Evolutionary conservation across 2,329 filamentous ascomycete species (phyloP).

Genomic region (Coniochaeta sp.): DNA sequence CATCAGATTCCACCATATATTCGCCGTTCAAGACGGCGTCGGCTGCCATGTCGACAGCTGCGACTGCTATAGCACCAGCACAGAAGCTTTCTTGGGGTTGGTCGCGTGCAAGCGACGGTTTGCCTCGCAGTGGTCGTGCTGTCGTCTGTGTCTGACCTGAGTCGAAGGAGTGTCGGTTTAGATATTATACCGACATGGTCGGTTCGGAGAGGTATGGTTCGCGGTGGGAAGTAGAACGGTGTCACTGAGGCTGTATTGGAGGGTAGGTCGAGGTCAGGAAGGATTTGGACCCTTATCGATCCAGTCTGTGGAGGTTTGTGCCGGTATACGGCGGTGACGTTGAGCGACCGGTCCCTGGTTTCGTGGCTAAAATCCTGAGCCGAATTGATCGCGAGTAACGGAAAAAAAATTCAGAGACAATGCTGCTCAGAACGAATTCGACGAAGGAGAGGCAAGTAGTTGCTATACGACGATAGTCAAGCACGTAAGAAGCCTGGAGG

Average conservation of each 20-base stretch:
- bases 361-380: no score
- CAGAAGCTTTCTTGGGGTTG: background rate
- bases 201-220: background rate
- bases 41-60: background rate
- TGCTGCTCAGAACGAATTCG: background rate
- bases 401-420: background rate
- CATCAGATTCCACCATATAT: conserved; percentile 4
- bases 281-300: background rate
- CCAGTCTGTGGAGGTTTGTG: background rate
- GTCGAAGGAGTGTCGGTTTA: background rate
- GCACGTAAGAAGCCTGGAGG: background rate
- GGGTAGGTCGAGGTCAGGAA: background rate
- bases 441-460: background rate
- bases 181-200: background rate
- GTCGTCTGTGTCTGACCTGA: background rate
- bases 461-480: background rate
- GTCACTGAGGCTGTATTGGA: background rate
- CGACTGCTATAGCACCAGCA: background rate
- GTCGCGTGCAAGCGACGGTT: background rate
- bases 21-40: conserved; percentile 1
- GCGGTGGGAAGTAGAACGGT: background rate
- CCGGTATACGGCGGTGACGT: background rate
- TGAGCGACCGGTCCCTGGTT: background rate
- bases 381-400: background rate
- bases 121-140: background rate